Evolutionary conservation across 768 basidiomycete genomes (phyloP), one percentile per base, ranked within the genome.

Genomic region (Dacryopinax primogenitus): DNA sequence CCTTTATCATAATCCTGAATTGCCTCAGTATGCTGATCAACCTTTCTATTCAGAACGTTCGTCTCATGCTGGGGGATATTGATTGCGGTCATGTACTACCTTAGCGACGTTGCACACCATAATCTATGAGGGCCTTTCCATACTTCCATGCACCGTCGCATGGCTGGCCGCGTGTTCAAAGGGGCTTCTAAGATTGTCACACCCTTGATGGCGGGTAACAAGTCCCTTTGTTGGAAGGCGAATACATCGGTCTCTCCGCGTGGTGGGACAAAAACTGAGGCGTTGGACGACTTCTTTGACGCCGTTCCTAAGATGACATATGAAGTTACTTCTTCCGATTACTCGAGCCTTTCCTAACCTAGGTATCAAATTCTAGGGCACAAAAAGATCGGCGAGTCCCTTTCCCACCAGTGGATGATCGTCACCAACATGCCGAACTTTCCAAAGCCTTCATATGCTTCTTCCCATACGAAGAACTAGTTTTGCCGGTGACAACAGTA

Each of bases 311-410:
- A 58, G 51, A 13, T 58, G 32, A 58, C 51, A 32, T 30, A 30
- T 15, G 51, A 58, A 58, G 51, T 58, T 58, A 28, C 51, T 58
- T 26, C 51, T 26, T 32, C 51, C 26, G 51, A 58, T 58, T 32
- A 30, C 51, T 30, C 13, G 51, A 58, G 26, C 11, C 26, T 30
- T 28, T 13, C 51, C 51, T 9, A 28, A 58, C 32, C 51, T 28
- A 58, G 51, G 26, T 18, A 58, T n/a, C n/a, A n/a, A n/a, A n/a
- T n/a, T n/a, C n/a, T n/a, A n/a, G n/a, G n/a, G n/a, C n/a, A n/a
- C n/a, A n/a, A n/a, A n/a, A n/a, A n/a, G n/a, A n/a, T n/a, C n/a
- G n/a, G n/a, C n/a, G n/a, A n/a, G n/a, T n/a, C 51, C 41, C 3
- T 58, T 58, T 30, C 9, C 12, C 51, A 30, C 13, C 11, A 58